Percentiles rank a stretch among this genome's conserved stretches.
Evolutionary conservation across 148 eudicot species (phyloP).

Genomic region (Chenopodium quinoa): DNA sequence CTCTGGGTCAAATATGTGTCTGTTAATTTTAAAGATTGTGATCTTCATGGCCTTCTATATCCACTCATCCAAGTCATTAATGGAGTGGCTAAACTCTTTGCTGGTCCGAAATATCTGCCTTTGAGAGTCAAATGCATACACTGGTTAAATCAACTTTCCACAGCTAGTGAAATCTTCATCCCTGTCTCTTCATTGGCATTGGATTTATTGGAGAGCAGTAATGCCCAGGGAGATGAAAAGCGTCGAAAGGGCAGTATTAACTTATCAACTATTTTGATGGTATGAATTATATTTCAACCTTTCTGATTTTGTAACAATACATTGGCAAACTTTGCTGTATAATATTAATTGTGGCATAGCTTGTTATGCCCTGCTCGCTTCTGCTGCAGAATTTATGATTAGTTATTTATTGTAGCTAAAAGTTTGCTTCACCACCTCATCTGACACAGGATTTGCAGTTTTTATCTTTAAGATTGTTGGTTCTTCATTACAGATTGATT

Average conservation of each 20-base stretch:
- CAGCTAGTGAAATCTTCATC: constrained; percentile 67
- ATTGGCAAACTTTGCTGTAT: background rate
- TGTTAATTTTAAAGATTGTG: constrained; percentile 51
- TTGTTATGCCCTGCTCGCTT: background rate
- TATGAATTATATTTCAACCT: constrained; percentile 20
- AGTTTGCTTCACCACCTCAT: background rate
- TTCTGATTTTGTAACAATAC: background rate
- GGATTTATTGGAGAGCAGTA: constrained; percentile 70
- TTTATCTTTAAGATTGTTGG: background rate
- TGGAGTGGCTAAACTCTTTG: constrained; percentile 69
- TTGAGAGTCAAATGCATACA: constrained; percentile 70
- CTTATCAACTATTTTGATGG: constrained; percentile 65
- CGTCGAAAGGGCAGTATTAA: constrained; percentile 35
- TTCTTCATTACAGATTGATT: background rate
- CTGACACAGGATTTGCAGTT: background rate
- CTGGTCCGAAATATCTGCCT: constrained; percentile 79
- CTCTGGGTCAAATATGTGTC: constrained; percentile 78
- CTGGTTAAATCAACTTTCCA: constrained; percentile 77
- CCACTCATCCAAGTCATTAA: constrained; percentile 62
- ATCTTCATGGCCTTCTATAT: constrained; percentile 58
- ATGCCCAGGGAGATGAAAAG: constrained; percentile 59
- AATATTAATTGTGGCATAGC: background rate
- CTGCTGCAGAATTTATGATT: background rate
- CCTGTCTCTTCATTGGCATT: constrained; percentile 67
- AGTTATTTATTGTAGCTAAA: background rate